Evolutionary conservation across 1,284 basidiomycete genomes (phyloP), one percentile per base, ranked within the genome.

Genomic region (Austroboletus niveus): DNA sequence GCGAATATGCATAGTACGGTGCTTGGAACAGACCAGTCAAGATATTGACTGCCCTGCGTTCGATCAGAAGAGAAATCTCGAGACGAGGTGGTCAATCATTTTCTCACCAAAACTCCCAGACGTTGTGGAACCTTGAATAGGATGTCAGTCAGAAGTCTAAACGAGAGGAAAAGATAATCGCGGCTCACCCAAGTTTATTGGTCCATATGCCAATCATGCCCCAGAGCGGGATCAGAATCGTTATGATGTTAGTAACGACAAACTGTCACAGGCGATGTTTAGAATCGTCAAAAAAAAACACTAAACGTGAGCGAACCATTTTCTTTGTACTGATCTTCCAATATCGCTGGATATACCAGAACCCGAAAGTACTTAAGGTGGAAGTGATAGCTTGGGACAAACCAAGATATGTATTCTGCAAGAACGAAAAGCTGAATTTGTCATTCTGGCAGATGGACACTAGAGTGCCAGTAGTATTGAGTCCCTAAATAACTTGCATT

Each of bases 181-280:
- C 34, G 2, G 61, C 74, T 17, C 52, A 85, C 79, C 92, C 92
- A 48, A 94, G 70, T 49, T 76, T 84, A 8, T 72, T 60, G 0
- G 90, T 92, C 81, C 89, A 92, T 53, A 93, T 85, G 2, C 91
- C 91, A 46, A 93, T 77, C 81, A 91, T 87, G 15, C 91, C 92
- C 91, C 92, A 94, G 2, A 90, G 73, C 0, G 89, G 88, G 44
- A 93, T 89, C 32, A 91, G 46, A 39, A 91, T 78, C 5, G 87
- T 89, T 9, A 88, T 80, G 2, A 88, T 77, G 60, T 89, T 89
- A 7, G 89, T 91, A 2, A 89, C 79, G 17, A 82, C 69, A 61
- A 93, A 91, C 87, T 87, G 39, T 9, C 5, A 10, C n/a, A 6
- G 0, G 6, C 0, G 7, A 22, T 1, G 1, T 40, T 64, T 17